Percentiles rank a stretch among this genome's conserved stretches.
These are phyloP conservation scores for Tylopilus vinaceipallidus DNA, from an alignment of 768 basidiomycete genomes.

Conservation along the genomic window DNA sequence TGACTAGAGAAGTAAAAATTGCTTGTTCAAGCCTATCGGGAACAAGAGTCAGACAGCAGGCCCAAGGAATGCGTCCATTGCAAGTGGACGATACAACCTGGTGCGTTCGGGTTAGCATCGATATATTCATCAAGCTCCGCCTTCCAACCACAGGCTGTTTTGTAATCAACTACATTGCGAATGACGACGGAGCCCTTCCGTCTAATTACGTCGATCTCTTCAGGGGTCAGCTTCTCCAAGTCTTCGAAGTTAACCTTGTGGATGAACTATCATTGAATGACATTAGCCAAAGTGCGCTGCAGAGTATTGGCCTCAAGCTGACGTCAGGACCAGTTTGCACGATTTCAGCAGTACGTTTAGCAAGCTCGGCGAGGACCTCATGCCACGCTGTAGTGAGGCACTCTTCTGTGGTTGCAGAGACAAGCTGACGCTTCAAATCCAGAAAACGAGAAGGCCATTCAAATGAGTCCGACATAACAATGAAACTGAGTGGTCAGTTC, in stretches of 20 bases:
- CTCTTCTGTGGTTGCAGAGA: slow-evolving; percentile 44
- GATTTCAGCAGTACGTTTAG: slow-evolving; percentile 43
- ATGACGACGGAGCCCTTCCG: slow-evolving; percentile 68
- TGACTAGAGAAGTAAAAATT: slow-evolving; percentile 73
- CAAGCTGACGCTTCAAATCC: slow-evolving; percentile 59
- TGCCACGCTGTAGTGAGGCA: slow-evolving; percentile 54
- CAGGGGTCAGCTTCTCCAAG: no score
- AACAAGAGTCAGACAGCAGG: neutral
- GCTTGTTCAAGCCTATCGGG: slow-evolving; percentile 52
- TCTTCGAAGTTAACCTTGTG: no score
- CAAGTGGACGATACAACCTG: slow-evolving; percentile 38
- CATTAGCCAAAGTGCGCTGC: neutral
- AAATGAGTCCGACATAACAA: slow-evolving; percentile 12
- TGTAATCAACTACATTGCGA: slow-evolving; percentile 54
- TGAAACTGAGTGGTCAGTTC: neutral
- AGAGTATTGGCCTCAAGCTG: slow-evolving; percentile 11
- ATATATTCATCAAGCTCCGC: slow-evolving; percentile 53
- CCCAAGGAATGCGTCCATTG: neutral
- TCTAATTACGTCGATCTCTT: no score
- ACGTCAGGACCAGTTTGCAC: slow-evolving; percentile 49
- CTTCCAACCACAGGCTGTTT: slow-evolving; percentile 62
- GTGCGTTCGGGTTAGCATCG: slow-evolving; percentile 51
- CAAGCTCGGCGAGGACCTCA: slow-evolving; percentile 53
- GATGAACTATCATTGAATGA: slow-evolving; percentile 39
- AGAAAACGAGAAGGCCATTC: slow-evolving; percentile 42